Conservation (phyloP, 495 filamentous ascomycete species). For the Penicillium lagena region DNA sequence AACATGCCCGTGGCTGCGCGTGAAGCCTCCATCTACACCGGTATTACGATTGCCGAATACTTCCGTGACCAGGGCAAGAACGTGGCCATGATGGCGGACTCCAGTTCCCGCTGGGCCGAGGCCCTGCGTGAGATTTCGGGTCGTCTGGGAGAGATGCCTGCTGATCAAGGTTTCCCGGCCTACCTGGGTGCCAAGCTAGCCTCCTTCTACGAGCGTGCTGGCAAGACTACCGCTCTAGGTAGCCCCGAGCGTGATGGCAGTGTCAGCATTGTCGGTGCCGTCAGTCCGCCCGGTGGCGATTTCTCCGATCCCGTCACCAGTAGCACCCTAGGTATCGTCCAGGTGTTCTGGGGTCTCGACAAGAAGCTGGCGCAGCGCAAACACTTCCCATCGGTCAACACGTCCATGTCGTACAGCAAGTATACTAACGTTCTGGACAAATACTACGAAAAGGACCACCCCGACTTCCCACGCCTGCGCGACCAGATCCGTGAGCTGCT, state of each 20-base stretch:
- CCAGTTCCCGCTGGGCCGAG: conserved; percentile 97
- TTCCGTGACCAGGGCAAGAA: conserved; percentile 98
- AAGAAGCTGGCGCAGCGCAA: conserved; percentile 99
- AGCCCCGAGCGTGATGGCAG: conserved; percentile 82
- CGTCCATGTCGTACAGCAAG: conserved; percentile 92
- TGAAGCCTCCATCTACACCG: conserved; percentile 98
- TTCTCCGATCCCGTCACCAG: conserved; percentile 98
- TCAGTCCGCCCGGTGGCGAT: conserved; percentile 96
- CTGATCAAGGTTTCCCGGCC: conserved; percentile 98
- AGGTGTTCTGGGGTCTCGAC: conserved; percentile 99
- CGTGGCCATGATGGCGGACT: conserved; percentile 99
- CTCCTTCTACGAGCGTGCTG: conserved; percentile 98
- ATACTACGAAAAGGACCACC: conserved; percentile 86
- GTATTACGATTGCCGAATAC: conserved; percentile 96
- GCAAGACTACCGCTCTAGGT: conserved; percentile 76
- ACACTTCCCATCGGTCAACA: conserved; percentile 99
- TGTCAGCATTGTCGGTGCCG: conserved; percentile 96
- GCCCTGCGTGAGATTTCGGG: conserved; percentile 98
- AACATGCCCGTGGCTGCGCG: conserved; percentile 99
- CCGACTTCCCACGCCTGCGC: conserved; percentile 88
- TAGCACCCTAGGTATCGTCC: conserved; percentile 92
- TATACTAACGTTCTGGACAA: conserved; percentile 82
- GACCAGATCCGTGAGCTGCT: conserved; percentile 90
- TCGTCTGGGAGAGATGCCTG: conserved; percentile 98
- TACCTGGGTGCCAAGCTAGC: conserved; percentile 96